A percentile compares a stretch with the other conserved stretches of the same genome.
phyloP scores from a whole-genome alignment of 257 asterid genomes.

The Leonotis leonurus region DNA sequence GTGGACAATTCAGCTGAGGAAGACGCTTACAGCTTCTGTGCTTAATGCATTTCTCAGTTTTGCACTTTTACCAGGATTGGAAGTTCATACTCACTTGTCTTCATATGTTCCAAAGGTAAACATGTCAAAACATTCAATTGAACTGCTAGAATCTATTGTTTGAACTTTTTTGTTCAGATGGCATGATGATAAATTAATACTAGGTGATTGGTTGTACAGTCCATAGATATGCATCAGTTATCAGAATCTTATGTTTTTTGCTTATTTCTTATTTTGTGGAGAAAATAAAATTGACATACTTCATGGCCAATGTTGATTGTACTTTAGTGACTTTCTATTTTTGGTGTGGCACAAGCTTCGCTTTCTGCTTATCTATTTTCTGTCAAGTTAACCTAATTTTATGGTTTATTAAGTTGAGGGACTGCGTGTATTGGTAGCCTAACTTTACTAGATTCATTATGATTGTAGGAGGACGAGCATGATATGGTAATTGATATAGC shows the following conservation, averaged over 20 bases:
- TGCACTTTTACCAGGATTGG: conserved; percentile 59
- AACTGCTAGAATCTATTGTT: not conserved
- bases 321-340: not conserved
- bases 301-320: not conserved
- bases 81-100: conserved; percentile 50
- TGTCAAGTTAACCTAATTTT: not conserved
- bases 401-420: not conserved
- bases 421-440: not conserved
- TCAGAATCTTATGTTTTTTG: not conserved
- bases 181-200: not conserved
- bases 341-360: not conserved
- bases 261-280: not conserved
- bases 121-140: not conserved
- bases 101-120: conserved; percentile 50
- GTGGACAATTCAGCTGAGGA: conserved; percentile 70
- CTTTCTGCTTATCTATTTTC: not conserved
- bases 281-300: not conserved
- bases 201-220: not conserved
- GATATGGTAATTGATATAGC: conserved; percentile 57
- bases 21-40: conserved; percentile 39
- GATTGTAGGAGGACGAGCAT: conserved; percentile 47
- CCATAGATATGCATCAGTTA: not conserved
- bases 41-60: conserved; percentile 49
- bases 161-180: not conserved
- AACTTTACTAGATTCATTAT: conserved; percentile 15